Evolutionary conservation across 495 filamentous ascomycete species (phyloP).

Genomic region (Podospora pseudocomata): DNA sequence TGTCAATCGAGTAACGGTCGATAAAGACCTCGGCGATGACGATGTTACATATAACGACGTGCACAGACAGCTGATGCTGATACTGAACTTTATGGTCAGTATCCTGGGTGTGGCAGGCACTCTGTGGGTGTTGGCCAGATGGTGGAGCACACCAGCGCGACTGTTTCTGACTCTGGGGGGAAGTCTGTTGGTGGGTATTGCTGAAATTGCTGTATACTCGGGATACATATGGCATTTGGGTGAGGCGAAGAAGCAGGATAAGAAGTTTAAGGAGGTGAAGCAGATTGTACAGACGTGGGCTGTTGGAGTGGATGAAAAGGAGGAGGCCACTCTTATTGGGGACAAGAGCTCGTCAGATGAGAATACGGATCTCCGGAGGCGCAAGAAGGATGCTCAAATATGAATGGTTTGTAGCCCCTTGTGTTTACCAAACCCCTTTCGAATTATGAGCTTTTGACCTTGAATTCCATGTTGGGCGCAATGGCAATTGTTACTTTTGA

Average conservation of each 20-base stretch:
- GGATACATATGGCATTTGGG: conserved; percentile 78
- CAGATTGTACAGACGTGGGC: conserved; percentile 66
- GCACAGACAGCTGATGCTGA: conserved; percentile 70
- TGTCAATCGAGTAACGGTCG: conserved; percentile 36
- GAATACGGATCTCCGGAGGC: conserved; percentile 28
- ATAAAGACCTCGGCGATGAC: conserved; percentile 47
- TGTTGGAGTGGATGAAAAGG: conserved; percentile 30
- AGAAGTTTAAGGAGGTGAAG: conserved; percentile 64
- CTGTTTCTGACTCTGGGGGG: conserved; percentile 67
- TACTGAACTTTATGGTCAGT: conserved; percentile 70
- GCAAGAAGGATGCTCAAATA: conserved; percentile 24
- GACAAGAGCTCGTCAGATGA: conserved; percentile 16
- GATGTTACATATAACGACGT: conserved; percentile 63
- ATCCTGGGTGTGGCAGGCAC: conserved; percentile 66
- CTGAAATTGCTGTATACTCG: conserved; percentile 82
- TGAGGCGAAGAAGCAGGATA: conserved; percentile 64
- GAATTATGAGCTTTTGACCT: background rate
- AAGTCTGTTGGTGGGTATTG: conserved; percentile 69
- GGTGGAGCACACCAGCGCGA: conserved; percentile 66
- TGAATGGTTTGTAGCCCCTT: background rate
- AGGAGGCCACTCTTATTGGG: conserved; percentile 34
- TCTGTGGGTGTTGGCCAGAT: conserved; percentile 67
- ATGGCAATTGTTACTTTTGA: background rate
- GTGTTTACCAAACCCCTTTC: background rate
- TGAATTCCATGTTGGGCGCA: background rate